Conservation (phyloP, 805 yeast species). For the Schizosaccharomyces lindneri region DNA sequence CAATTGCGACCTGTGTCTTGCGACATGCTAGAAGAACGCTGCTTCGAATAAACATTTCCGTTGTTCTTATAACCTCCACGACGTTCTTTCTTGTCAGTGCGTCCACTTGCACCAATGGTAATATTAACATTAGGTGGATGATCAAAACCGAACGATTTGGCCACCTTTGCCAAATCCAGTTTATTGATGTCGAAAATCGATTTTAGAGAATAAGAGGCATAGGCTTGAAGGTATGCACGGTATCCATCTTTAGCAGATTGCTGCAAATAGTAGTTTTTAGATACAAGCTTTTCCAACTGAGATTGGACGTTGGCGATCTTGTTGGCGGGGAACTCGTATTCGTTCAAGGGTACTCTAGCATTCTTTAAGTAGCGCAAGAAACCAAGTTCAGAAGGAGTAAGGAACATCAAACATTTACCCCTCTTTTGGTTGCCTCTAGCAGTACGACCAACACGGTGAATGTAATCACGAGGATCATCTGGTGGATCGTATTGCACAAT, state of each 20-base stretch:
- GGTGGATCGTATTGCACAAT: slow-evolving; percentile 97
- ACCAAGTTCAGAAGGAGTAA: slow-evolving; percentile 83
- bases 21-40: background rate
- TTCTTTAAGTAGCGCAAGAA: slow-evolving; percentile 83
- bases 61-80: slow-evolving; percentile 2
- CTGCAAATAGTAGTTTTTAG: slow-evolving; percentile 80
- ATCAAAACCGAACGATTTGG: slow-evolving; percentile 80
- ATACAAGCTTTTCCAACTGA: slow-evolving; percentile 72
- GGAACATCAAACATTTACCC: slow-evolving; percentile 86
- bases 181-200: slow-evolving; percentile 92
- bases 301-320: slow-evolving; percentile 92
- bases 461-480: slow-evolving; percentile 97
- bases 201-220: slow-evolving; percentile 86
- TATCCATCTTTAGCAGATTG: slow-evolving; percentile 89
- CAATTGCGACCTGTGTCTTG: background rate
- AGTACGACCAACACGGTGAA: slow-evolving; percentile 96
- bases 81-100: slow-evolving; percentile 20
- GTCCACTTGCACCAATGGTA: slow-evolving; percentile 80
- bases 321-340: slow-evolving; percentile 81
- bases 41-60: background rate
- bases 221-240: slow-evolving; percentile 87
- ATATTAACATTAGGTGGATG: slow-evolving; percentile 87
- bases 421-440: slow-evolving; percentile 79
- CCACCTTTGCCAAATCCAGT: slow-evolving; percentile 80
- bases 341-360: slow-evolving; percentile 92